Base-by-base conservation (phyloP, 106 monocot genomes). In the Dendrobium huoshanense region DNA sequence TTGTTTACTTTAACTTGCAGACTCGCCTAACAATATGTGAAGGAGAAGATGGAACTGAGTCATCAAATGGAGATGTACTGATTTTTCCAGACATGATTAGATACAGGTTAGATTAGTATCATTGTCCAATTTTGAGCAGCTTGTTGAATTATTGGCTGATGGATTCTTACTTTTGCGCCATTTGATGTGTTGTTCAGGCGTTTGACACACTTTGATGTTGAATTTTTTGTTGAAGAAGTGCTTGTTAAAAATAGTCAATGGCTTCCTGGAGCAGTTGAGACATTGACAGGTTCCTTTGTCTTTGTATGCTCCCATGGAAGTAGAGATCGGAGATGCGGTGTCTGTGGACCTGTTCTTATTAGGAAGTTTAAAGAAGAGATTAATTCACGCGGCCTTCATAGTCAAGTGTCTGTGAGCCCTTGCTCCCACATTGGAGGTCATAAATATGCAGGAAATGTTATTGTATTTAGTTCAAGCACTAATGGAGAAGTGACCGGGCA, bases 1-100 rank as follows among this genome's bases (percentile, higher is more conserved):
- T 56, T 41, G 16, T 70, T 76, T 77, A 22, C 43, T 77, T 67
- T 24, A 22, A 41, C 16, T 47, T 82, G 49, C 79, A 97, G 97
- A 94, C 92, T 56, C 90, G 89, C 41, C 79, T 98, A 81, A 98
- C 97, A 45, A 88, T 98, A 61, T 94, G 94, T 83, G 92, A 89
- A 87, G 94, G 97, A 81, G 94, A 98, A 77, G 94, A 91, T 88
- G 92, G 97, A 29, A 94, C 90, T 42, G 97, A 94, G 31, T 87
- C 90, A 80, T 94, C 94, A 85, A 94, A 94, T 87, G 97, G 97
- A 84, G 97, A 98, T 85, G 91, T 98, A 20, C 75, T 94, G 78
- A 94, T 98, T 75, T 98, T 98, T 86, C 97, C 97, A 72, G 97
- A 98, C 76, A 94, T 98, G 97, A 88, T 91, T 77, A 86, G 94